Evolutionary conservation across 225 moss, liverwort and hornwort species (phyloP).

Genomic region (Thuidium tamariscinum): DNA sequence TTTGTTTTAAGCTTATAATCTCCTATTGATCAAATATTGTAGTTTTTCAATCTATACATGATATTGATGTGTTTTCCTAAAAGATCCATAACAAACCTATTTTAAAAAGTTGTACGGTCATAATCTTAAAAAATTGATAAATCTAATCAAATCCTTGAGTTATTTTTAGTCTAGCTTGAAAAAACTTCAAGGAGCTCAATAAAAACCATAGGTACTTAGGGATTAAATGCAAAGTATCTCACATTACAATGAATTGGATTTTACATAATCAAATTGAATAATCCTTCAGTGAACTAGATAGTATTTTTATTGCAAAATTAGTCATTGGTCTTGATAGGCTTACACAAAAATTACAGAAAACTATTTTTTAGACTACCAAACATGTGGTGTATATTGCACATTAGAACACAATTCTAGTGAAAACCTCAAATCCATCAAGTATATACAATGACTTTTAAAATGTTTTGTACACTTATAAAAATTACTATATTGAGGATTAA

Average conservation of each 20-base stretch:
- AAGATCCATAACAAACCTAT: background rate
- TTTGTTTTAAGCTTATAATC: background rate
- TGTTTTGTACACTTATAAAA: background rate
- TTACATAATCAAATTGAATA: background rate
- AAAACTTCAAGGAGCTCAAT: background rate
- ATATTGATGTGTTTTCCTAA: background rate
- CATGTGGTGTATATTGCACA: background rate
- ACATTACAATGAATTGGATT: background rate
- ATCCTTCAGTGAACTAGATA: background rate
- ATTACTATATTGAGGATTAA: no score
- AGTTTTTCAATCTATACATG: accelerated
- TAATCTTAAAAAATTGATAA: no score
- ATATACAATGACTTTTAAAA: accelerated
- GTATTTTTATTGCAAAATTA: no score
- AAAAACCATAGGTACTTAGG: background rate
- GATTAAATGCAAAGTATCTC: background rate
- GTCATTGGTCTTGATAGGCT: no score
- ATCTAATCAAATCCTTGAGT: background rate
- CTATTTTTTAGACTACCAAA: background rate
- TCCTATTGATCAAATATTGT: background rate
- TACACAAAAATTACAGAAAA: background rate
- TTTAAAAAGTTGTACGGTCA: background rate
- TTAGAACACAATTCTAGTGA: background rate
- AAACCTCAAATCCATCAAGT: background rate
- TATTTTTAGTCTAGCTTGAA: background rate